Evolutionary conservation across 495 filamentous ascomycete genomes (phyloP).

Genomic region (Neurospora sp.): DNA sequence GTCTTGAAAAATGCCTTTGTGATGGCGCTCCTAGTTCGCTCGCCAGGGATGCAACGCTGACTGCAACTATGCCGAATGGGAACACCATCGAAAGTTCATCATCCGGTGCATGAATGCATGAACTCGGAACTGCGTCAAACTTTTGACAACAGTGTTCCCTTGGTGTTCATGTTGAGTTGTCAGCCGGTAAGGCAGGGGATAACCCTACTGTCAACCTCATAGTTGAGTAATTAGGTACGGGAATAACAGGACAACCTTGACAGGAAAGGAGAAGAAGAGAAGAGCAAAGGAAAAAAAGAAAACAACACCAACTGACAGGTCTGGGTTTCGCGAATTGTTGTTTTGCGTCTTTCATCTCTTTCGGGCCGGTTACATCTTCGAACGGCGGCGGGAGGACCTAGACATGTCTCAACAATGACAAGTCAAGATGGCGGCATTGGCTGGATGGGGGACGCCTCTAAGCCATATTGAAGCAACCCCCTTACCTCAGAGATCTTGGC

Average conservation of each 20-base stretch:
- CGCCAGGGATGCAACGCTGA: conserved; percentile 1
- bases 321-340: neutral
- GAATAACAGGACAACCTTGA: neutral
- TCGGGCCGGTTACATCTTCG: neutral
- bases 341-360: neutral
- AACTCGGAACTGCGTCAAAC: neutral
- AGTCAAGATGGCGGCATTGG: neutral
- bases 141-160: neutral
- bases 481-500: neutral
- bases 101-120: neutral
- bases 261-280: neutral
- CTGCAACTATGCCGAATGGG: neutral
- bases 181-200: neutral
- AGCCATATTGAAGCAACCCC: neutral
- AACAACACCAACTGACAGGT: neutral
- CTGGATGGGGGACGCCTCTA: neutral
- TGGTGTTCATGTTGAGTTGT: neutral
- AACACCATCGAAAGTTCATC: neutral
- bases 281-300: neutral
- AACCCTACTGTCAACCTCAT: neutral
- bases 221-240: neutral
- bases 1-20: conserved; percentile 5
- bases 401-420: neutral
- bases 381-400: conserved; percentile 2
- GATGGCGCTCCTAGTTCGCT: neutral